phyloP scores from a whole-genome alignment of 129 eudicot species.

The Ambrosia artemisiifolia region DNA sequence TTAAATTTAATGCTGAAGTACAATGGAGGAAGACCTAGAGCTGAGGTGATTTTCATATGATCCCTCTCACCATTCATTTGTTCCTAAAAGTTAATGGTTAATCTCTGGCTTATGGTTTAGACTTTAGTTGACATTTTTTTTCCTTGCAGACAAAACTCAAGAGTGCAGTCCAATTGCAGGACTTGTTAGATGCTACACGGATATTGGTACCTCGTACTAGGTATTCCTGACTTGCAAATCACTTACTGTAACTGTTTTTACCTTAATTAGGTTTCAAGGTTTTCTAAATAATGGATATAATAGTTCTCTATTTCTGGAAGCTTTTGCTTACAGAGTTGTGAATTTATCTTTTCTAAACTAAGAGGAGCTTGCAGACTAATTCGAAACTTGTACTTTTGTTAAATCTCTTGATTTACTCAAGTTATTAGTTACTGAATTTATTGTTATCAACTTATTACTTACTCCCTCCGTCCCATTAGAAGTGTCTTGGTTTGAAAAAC shows the following conservation, averaged over 20 bases:
- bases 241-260: background rate
- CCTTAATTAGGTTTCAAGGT: background rate
- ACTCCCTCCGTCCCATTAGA: no score
- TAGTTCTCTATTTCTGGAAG: background rate
- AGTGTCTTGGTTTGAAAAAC: no score
- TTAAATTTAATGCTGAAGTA: slow-evolving; percentile 89
- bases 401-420: background rate
- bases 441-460: background rate
- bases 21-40: slow-evolving; percentile 91
- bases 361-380: background rate
- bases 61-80: background rate
- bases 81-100: slow-evolving; percentile 2
- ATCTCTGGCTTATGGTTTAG: slow-evolving; percentile 10
- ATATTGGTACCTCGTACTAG: slow-evolving; percentile 85
- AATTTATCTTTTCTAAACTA: background rate
- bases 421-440: background rate
- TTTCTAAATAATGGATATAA: background rate
- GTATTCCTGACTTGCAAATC: slow-evolving; percentile 23
- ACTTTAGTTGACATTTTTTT: background rate
- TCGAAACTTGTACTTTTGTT: background rate
- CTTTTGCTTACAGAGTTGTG: background rate
- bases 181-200: slow-evolving; percentile 91
- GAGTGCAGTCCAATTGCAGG: slow-evolving; percentile 95
- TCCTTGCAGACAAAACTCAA: slow-evolving; percentile 83
- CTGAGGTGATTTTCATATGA: slow-evolving; percentile 59